Conservation (phyloP, 2,329 filamentous ascomycete genomes). For the Aspergillus pseudonomiae region DNA sequence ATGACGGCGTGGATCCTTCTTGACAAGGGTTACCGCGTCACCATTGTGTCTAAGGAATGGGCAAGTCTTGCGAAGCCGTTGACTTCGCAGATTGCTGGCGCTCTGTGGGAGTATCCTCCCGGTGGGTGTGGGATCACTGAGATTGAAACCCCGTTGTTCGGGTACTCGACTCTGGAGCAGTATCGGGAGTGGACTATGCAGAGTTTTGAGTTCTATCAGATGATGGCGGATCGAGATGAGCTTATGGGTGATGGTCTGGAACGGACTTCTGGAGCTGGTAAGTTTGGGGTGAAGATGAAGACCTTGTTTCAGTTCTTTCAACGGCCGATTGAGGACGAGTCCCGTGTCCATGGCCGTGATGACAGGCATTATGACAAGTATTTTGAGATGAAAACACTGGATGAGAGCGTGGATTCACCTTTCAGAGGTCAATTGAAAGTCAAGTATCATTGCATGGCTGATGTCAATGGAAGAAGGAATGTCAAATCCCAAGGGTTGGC, state of each 20-base stretch:
- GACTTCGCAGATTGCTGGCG: background rate
- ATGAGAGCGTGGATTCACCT: background rate
- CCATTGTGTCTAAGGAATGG: background rate
- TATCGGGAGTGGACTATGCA: slow-evolving; percentile 4
- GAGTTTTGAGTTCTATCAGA: slow-evolving; percentile 1
- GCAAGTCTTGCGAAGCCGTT: background rate
- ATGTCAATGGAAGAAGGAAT: background rate
- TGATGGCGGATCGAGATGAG: background rate
- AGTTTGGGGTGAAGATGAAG: slow-evolving; percentile 5
- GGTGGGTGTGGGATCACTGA: slow-evolving; percentile 1
- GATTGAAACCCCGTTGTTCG: background rate
- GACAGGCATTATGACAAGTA: background rate
- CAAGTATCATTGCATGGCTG: background rate
- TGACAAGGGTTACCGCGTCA: background rate
- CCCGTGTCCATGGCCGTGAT: background rate
- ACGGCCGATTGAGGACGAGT: background rate
- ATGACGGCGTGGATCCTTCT: slow-evolving; percentile 5
- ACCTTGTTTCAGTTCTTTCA: slow-evolving; percentile 4
- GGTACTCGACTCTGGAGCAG: background rate
- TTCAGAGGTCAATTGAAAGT: background rate
- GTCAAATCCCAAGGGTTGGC: background rate
- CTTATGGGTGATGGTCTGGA: no score
- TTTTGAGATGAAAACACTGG: background rate
- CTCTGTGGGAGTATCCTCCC: slow-evolving; percentile 4
- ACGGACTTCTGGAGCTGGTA: background rate